Conservation (phyloP, 164 flowering plant genomes). For the Vitis rotundifolia region DNA sequence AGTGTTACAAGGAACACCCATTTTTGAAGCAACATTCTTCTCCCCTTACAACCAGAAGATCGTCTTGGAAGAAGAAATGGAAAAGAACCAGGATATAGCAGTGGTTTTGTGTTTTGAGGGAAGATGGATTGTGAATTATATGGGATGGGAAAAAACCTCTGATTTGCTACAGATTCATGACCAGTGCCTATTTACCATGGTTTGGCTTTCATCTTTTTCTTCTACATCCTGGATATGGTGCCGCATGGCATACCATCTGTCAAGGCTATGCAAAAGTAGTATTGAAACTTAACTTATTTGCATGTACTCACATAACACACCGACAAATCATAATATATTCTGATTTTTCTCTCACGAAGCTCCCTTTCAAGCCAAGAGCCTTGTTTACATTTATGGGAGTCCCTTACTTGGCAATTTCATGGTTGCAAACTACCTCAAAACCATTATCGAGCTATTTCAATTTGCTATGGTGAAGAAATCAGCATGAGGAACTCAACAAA, state of each 20-base stretch:
- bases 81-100: background rate
- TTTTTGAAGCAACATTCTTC: conserved; percentile 6
- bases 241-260: conserved; percentile 36
- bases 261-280: conserved; percentile 6
- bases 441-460: too few relatives aligned
- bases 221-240: conserved; percentile 8
- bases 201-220: conserved; percentile 7
- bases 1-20: conserved; percentile 8
- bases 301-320: background rate
- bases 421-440: too few relatives aligned
- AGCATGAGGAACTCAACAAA: too few relatives aligned
- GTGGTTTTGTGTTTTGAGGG: background rate
- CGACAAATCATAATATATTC: background rate
- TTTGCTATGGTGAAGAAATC: too few relatives aligned
- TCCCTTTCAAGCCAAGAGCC: too few relatives aligned
- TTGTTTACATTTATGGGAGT: too few relatives aligned
- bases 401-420: too few relatives aligned
- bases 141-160: background rate
- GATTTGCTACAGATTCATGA: background rate
- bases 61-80: background rate
- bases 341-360: too few relatives aligned
- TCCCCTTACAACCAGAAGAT: background rate
- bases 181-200: background rate
- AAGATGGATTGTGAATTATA: background rate
- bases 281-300: background rate